phyloP scores from a whole-genome alignment of 148 eudicot species.

The Salicornia ramosissima region DNA sequence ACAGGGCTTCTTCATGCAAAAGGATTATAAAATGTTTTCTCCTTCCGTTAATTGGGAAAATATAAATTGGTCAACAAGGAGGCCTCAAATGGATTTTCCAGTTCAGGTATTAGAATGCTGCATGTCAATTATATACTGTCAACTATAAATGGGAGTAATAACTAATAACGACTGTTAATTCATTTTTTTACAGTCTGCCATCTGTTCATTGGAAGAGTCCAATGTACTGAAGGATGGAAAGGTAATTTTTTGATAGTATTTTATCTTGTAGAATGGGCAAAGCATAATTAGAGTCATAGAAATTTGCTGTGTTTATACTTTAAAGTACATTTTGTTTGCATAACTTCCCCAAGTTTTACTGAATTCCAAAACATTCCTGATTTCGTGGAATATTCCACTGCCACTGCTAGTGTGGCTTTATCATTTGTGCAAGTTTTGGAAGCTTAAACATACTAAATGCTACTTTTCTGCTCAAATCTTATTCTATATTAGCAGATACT shows the following conservation, averaged over 20 bases:
- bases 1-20: constrained; percentile 96
- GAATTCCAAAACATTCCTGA: background rate
- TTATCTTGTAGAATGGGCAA: too few species aligned
- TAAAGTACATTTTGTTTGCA: too few species aligned
- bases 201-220: constrained; percentile 81
- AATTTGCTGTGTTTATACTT: too few species aligned
- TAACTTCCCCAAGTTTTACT: background rate
- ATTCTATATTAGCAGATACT: too few species aligned
- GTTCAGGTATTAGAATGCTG: constrained; percentile 47
- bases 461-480: too few species aligned
- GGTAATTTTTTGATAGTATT: constrained; percentile 37
- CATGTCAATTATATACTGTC: background rate
- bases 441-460: too few species aligned
- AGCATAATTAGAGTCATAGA: too few species aligned
- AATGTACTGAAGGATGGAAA: constrained; percentile 59
- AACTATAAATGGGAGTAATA: background rate
- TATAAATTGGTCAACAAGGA: constrained; percentile 80
- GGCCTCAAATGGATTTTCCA: constrained; percentile 94
- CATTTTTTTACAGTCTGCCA: constrained; percentile 53
- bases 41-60: constrained; percentile 95
- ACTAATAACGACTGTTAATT: background rate
- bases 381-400: background rate
- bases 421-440: background rate
- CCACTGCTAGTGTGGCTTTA: background rate
- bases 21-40: constrained; percentile 94